These are phyloP conservation scores for Pezicula rhizophila DNA, from an alignment of 2,329 filamentous ascomycete species.

Conservation along the genomic window DNA sequence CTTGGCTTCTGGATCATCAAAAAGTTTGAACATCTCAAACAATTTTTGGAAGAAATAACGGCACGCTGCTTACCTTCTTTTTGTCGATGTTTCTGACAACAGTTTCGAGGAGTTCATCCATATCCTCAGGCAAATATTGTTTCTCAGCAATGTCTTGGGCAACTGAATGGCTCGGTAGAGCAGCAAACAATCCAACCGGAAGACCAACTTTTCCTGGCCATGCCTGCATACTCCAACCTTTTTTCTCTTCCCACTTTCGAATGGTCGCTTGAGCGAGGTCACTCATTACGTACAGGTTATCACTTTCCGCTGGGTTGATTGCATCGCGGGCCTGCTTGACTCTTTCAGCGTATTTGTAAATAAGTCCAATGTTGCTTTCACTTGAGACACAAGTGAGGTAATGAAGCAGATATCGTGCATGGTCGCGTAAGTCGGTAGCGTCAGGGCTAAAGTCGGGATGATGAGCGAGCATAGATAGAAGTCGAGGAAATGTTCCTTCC, in stretches of 20 bases:
- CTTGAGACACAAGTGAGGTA: slow-evolving; percentile 79
- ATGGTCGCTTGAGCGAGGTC: slow-evolving; percentile 81
- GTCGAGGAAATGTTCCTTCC: slow-evolving; percentile 73
- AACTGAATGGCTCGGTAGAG: slow-evolving; percentile 67
- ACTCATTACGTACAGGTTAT: slow-evolving; percentile 77
- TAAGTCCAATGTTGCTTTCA: slow-evolving; percentile 79
- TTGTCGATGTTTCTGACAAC: slow-evolving; percentile 66
- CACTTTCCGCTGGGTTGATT: slow-evolving; percentile 60
- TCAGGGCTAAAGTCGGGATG: slow-evolving; percentile 79
- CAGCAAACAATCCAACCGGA: slow-evolving; percentile 70
- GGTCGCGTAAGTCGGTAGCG: slow-evolving; percentile 67
- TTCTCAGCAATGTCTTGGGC: slow-evolving; percentile 84
- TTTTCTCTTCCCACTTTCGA: slow-evolving; percentile 78
- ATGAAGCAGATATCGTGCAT: slow-evolving; percentile 83
- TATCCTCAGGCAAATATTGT: slow-evolving; percentile 70
- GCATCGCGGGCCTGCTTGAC: slow-evolving; percentile 86
- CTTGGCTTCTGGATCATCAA: no score
- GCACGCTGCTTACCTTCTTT: slow-evolving; percentile 36
- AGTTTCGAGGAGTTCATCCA: slow-evolving; percentile 61
- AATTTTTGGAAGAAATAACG: slow-evolving; percentile 4
- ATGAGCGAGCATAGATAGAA: slow-evolving; percentile 84
- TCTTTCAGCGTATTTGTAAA: slow-evolving; percentile 87
- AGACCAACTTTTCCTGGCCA: slow-evolving; percentile 77
- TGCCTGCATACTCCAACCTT: slow-evolving; percentile 79
- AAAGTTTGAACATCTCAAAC: no score